Evolutionary conservation across 345 rosid genomes (phyloP), one percentile per base, ranked within the genome.

Genomic region (Ceriops tagal): DNA sequence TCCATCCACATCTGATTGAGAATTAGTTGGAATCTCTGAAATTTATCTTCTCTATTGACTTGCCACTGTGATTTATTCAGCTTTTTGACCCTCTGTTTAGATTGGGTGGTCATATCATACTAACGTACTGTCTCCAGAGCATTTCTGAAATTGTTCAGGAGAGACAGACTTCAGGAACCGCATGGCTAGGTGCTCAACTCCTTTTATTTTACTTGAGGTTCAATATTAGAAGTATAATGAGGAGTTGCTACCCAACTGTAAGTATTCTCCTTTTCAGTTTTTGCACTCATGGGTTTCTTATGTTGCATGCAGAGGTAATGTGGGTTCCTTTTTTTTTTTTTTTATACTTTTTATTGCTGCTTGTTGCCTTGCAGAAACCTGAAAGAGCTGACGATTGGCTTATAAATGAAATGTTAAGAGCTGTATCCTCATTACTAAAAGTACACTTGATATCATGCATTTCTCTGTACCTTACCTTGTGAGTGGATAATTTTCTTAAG

Each of bases 301-400:
- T 57, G 28, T 31, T 70, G 43, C 53, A 35, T 67, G 49, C 20
- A 28, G 26, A 59, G 3, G n/a, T 62, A 70, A 10, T 28, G 15
- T 46, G 31, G 49, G 64, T 20, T 70, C 49, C 5, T 30, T 28
- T 71, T 26, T 61, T 19, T 22, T 9, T 6, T 9, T 24, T 24
- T 21, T 9, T 22, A 1, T 55, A 3, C 10, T 6, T 53, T 53
- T 53, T n/a, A 3, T 53, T 1, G 37, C n/a, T 49, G 30, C 77
- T 26, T 70, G 67, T 62, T 65, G 37, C 66, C 68, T 72, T 78
- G 77, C 88, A 92, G 97, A 87, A 80, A 65, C 56, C 85, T 0
- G 84, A 84, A 62, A 83, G 97, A 79, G 98, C 85, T 75, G 93
- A 93, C 72, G 86, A 82, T 59, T 82, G 87, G 87, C 96, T 93